Percentiles rank a stretch among this genome's conserved stretches.
These are phyloP conservation scores for Emiliania huxleyi DNA, from an alignment of 78 protist genomes.

Conservation along the genomic window DNA sequence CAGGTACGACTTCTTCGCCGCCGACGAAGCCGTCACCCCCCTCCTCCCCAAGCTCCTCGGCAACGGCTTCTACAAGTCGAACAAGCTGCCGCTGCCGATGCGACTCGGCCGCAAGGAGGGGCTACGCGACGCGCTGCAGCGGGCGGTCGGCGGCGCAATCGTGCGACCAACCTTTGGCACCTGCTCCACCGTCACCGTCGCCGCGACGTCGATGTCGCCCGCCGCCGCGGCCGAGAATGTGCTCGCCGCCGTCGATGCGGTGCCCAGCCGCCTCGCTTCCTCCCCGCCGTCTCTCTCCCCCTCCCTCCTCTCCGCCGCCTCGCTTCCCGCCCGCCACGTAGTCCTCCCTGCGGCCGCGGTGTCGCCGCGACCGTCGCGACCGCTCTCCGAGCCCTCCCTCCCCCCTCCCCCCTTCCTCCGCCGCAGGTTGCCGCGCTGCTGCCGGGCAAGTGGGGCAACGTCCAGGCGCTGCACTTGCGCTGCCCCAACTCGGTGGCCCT, in stretches of 20 bases:
- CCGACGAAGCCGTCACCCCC: background rate
- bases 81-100: background rate
- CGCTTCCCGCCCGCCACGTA: too few species aligned
- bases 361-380: too few species aligned
- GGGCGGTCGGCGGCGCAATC: background rate
- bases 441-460: background rate
- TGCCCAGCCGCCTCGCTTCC: too few species aligned
- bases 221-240: background rate
- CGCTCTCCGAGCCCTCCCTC: too few species aligned
- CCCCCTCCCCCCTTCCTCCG: too few species aligned
- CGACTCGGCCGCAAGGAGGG: background rate
- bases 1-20: background rate
- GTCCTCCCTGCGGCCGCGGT: too few species aligned
- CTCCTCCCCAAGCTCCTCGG: background rate
- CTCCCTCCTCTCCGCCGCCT: too few species aligned
- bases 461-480: background rate
- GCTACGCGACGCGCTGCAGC: background rate
- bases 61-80: background rate
- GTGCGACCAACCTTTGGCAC: background rate
- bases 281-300: too few species aligned
- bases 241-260: background rate
- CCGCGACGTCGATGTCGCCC: background rate
- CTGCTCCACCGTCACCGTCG: background rate
- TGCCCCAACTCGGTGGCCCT: background rate
- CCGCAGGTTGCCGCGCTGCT: background rate